A percentile compares a stretch with the other conserved stretches of the same genome.
phyloP scores from a whole-genome alignment of 2,329 filamentous ascomycete species.

The Colletotrichum eremochloae region DNA sequence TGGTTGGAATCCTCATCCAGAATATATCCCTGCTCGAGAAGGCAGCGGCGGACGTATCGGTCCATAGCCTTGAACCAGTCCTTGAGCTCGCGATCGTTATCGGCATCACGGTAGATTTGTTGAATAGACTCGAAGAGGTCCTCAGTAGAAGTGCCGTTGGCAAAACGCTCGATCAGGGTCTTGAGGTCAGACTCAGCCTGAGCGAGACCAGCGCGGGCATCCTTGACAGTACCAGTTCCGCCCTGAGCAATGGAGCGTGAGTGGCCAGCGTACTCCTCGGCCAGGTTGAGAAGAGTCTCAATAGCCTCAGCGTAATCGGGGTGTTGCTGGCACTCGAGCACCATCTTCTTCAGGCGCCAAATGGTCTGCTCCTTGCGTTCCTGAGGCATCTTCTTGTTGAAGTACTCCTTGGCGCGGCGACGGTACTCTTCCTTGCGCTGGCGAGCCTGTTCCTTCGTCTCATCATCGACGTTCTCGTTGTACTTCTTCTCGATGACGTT shows the following conservation, averaged over 20 bases:
- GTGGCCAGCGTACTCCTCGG: constrained; percentile 87
- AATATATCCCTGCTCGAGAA: constrained; percentile 92
- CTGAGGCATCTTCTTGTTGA: constrained; percentile 88
- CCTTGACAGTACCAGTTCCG: constrained; percentile 77
- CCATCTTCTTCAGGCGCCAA: constrained; percentile 95
- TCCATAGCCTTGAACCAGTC: constrained; percentile 89
- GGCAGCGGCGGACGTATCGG: constrained; percentile 81
- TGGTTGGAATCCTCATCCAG: constrained; percentile 83
- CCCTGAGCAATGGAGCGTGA: constrained; percentile 75
- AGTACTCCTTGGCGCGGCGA: constrained; percentile 75
- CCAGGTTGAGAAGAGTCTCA: constrained; percentile 84
- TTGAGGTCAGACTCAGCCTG: constrained; percentile 85
- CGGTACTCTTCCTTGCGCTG: constrained; percentile 59
- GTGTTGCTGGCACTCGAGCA: constrained; percentile 96
- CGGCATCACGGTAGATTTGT: constrained; percentile 87
- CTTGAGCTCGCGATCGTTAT: constrained; percentile 87
- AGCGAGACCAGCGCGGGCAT: constrained; percentile 76
- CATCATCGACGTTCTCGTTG: constrained; percentile 74
- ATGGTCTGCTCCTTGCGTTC: constrained; percentile 94
- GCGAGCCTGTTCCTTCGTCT: constrained; percentile 66
- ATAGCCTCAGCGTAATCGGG: constrained; percentile 95
- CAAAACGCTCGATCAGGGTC: constrained; percentile 93
- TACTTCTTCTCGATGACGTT: constrained; percentile 67
- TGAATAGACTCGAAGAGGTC: constrained; percentile 89
- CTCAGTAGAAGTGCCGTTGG: constrained; percentile 91